These are phyloP conservation scores for Xylaria sp. DNA, from an alignment of 2,329 filamentous ascomycete species.

Conservation along the genomic window DNA sequence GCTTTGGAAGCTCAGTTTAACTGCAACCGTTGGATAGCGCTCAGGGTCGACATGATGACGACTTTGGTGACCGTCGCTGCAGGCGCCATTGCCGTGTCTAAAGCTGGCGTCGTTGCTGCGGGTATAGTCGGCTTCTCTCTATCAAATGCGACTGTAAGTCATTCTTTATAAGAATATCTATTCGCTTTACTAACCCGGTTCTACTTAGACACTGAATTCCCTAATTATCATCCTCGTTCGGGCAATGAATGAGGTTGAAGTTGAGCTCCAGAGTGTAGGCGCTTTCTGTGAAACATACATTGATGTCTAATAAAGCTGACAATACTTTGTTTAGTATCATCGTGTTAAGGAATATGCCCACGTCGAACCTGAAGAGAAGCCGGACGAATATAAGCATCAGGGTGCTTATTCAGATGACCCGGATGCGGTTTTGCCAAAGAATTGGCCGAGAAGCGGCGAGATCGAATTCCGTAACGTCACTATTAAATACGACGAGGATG, in stretches of 20 bases:
- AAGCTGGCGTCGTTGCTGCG: slow-evolving; percentile 58
- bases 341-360: slow-evolving; percentile 61
- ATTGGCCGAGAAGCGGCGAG: slow-evolving; percentile 59
- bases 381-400: slow-evolving; percentile 54
- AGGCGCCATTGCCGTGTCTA: slow-evolving; percentile 62
- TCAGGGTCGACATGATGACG: slow-evolving; percentile 65
- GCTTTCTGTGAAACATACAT: neutral
- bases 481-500: slow-evolving; percentile 58
- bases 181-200: slow-evolving; percentile 23
- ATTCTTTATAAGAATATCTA: neutral
- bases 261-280: slow-evolving; percentile 65
- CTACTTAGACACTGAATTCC: slow-evolving; percentile 55
- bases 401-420: slow-evolving; percentile 55
- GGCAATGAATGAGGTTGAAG: slow-evolving; percentile 65
- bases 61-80: slow-evolving; percentile 62
- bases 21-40: slow-evolving; percentile 67
- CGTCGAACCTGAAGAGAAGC: slow-evolving; percentile 57
- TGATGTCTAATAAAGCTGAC: neutral
- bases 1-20: slow-evolving; percentile 63
- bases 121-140: slow-evolving; percentile 67
- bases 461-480: slow-evolving; percentile 63
- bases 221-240: slow-evolving; percentile 64
- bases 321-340: slow-evolving; percentile 52
- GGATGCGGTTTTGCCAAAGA: slow-evolving; percentile 52
- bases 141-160: slow-evolving; percentile 61